These are phyloP conservation scores for Globisporangium cylindrosporum DNA, from an alignment of 352 stramenopile genomes.

Conservation along the genomic window DNA sequence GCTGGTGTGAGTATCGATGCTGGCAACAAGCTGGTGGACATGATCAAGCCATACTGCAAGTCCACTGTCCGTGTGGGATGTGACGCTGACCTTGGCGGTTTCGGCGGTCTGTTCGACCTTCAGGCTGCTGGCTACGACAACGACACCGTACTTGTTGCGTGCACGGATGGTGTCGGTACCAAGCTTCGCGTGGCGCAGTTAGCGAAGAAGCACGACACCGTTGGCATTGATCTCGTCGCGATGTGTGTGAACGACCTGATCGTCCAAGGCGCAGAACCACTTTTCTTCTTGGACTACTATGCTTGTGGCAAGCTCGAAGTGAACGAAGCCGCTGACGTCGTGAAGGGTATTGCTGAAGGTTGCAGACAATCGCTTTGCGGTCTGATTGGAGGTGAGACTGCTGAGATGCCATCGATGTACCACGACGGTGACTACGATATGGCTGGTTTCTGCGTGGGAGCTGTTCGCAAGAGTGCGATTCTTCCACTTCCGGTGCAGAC, in stretches of 20 bases:
- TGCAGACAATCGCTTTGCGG: conserved; percentile 95
- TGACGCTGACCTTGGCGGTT: conserved; percentile 96
- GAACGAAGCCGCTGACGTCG: conserved; percentile 91
- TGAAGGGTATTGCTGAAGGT: conserved; percentile 97
- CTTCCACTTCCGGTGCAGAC: conserved; percentile 81
- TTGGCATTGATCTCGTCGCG: conserved; percentile 98
- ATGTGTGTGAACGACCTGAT: conserved; percentile 99
- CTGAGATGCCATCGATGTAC: conserved; percentile 99
- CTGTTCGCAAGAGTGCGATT: conserved; percentile 88
- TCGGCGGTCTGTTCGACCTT: conserved; percentile 98
- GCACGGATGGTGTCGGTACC: conserved; percentile 97
- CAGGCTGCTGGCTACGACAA: conserved; percentile 94
- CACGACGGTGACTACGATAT: conserved; percentile 97
- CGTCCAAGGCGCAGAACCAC: conserved; percentile 97
- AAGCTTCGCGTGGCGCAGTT: conserved; percentile 93
- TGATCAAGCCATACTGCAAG: conserved; percentile 99
- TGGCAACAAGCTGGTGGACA: conserved; percentile 94
- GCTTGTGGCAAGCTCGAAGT: conserved; percentile 96
- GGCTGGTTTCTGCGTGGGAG: conserved; percentile 97
- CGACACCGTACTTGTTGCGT: conserved; percentile 97
- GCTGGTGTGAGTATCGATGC: conserved; percentile 98
- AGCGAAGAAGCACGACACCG: conserved; percentile 92
- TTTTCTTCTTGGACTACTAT: conserved; percentile 99
- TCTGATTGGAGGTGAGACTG: conserved; percentile 96
- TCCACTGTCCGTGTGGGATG: conserved; percentile 94